Evolutionary conservation across 257 asterid species (phyloP), one percentile per base, ranked within the genome.

Genomic region (Linaria vulgaris): DNA sequence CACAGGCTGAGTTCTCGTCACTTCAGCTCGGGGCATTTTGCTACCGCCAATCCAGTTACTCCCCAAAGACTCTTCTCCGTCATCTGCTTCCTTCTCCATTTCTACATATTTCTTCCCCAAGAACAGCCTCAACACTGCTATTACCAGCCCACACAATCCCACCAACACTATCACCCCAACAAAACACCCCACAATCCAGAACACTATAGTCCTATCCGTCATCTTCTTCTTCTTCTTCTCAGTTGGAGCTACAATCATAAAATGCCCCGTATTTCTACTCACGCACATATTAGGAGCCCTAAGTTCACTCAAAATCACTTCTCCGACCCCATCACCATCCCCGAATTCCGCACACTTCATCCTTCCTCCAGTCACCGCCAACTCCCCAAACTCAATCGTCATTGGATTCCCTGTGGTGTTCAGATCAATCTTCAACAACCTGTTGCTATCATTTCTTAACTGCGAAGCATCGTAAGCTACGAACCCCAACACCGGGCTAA

Each of bases 11-110:
- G 94, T 90, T 78, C 91, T 85, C 3, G 87, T 85, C 5, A 70
- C 77, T 47, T 76, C 67, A 53, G 96, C 96, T 34, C 81, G 60
- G 23, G 96, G 94, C 87, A 90, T 78, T 76, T 88, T 90, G 61
- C 89, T 88, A 68, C 78, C 71, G 44, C 67, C 72, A 31, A 90
- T 72, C 82, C 92, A 72, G 63, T 75, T 30, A 16, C 76, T 76
- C 11, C 70, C 75, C 53, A 90, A 69, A 59, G 67, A 60, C 66
- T 82, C 96, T n/a, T 82, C 96, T n/a, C 83, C 96, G 61, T 79
- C 90, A 10, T 78, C 86, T 22, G 85, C 88, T 68, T 80, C 90
- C 49, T 79, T 80, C 19, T 72, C 86, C 88, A 79, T 77, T 43
- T 44, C 86, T 39, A 72, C 65, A 53, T 56, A 73, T 56, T 63